Conservation (phyloP, 192 early-diverging fungal species). For the Umbelopsis ramanniana region DNA sequence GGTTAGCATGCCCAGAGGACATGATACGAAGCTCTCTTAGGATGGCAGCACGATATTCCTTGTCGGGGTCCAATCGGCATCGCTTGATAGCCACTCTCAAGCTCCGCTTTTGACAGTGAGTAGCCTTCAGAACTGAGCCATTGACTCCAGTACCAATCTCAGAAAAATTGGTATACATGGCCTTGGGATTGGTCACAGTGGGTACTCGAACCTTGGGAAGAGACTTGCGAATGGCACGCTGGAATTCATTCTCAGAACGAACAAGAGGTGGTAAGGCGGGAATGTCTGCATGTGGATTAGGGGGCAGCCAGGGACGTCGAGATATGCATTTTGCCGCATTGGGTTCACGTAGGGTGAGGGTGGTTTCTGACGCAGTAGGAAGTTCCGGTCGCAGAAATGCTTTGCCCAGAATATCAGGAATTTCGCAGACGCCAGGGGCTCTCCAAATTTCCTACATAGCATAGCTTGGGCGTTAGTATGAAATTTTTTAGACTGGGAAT, state of each 20-base stretch:
- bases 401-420: conserved; percentile 43
- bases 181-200: conserved; percentile 27
- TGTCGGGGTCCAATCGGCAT: conserved; percentile 38
- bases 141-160: conserved; percentile 40
- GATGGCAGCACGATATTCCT: conserved; percentile 40
- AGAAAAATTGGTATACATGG: conserved; percentile 30
- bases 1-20: conserved; percentile 36
- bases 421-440: conserved; percentile 40
- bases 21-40: conserved; percentile 44
- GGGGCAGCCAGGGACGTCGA: conserved; percentile 42
- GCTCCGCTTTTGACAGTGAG: conserved; percentile 31
- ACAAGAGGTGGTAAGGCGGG: conserved; percentile 36
- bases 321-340: conserved; percentile 35
- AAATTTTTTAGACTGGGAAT: no score
- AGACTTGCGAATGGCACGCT: conserved; percentile 32
- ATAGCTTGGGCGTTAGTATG: conserved; percentile 1
- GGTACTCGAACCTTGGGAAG: conserved; percentile 37
- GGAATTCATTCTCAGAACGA: conserved; percentile 39
- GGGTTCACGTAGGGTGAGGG: conserved; percentile 25
- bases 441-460: conserved; percentile 35
- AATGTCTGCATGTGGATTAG: conserved; percentile 36
- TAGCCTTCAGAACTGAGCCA: conserved; percentile 41
- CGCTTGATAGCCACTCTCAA: conserved; percentile 41
- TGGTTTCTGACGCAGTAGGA: conserved; percentile 24
- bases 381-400: conserved; percentile 37